Percentiles rank a stretch among this genome's conserved stretches.
phyloP scores from a whole-genome alignment of 1,284 basidiomycete genomes.

The Rhodotorula sp. region DNA sequence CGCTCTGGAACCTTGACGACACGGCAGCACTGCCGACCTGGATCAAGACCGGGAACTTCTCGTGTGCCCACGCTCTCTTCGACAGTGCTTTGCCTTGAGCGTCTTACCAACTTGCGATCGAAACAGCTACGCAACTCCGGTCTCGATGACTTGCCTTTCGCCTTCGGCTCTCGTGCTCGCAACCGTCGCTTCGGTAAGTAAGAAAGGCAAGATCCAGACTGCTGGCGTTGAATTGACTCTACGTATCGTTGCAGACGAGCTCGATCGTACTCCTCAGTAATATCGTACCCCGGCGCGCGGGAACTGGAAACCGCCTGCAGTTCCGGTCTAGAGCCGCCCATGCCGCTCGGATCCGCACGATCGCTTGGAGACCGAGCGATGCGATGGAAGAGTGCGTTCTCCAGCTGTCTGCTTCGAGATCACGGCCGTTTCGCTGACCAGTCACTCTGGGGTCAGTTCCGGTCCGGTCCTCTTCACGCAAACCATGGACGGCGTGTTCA shows the following conservation, averaged over 20 bases:
- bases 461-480: constrained; percentile 74
- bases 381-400: constrained; percentile 24
- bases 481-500: constrained; percentile 69
- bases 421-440: neutral
- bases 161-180: constrained; percentile 27
- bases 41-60: constrained; percentile 13
- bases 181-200: constrained; percentile 6
- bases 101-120: too few relatives aligned
- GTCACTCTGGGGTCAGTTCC: constrained; percentile 55
- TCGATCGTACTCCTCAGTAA: constrained; percentile 17
- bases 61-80: neutral
- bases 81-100: too few relatives aligned
- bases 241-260: neutral
- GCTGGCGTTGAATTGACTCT: neutral
- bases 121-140: neutral
- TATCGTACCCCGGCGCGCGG: neutral
- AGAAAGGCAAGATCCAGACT: neutral
- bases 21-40: constrained; percentile 24
- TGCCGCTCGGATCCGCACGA: constrained; percentile 11
- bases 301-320: constrained; percentile 1
- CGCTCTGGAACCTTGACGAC: constrained; percentile 36
- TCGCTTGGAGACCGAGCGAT: constrained; percentile 33
- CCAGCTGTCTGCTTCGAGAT: too few relatives aligned
- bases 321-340: constrained; percentile 29
- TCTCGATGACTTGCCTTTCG: constrained; percentile 11